phyloP scores from a whole-genome alignment of 2,329 filamentous ascomycete genomes.

The Colletotrichum lupini region DNA sequence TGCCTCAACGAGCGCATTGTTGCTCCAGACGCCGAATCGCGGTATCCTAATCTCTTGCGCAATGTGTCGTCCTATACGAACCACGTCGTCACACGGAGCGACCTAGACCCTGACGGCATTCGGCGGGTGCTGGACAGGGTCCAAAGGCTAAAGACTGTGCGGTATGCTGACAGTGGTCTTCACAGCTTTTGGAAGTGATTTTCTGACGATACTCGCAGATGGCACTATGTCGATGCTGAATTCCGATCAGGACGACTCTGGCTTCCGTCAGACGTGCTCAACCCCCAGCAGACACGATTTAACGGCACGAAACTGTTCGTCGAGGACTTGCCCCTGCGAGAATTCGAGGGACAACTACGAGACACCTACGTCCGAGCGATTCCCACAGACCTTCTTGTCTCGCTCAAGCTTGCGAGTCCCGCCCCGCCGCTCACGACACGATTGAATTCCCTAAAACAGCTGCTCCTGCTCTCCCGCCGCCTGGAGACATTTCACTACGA shows the following conservation, averaged over 20 bases:
- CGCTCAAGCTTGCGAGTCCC: constrained; percentile 52
- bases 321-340: constrained; percentile 53
- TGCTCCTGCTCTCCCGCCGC: constrained; percentile 49
- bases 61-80: constrained; percentile 52
- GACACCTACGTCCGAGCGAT: constrained; percentile 52
- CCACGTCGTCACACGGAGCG: constrained; percentile 52
- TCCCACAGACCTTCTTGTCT: constrained; percentile 51
- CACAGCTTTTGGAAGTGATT: neutral
- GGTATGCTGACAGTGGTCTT: constrained; percentile 44
- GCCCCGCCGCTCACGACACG: constrained; percentile 53
- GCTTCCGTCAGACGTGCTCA: constrained; percentile 53
- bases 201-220: constrained; percentile 43
- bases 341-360: constrained; percentile 47
- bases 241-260: constrained; percentile 44
- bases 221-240: constrained; percentile 49
- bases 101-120: constrained; percentile 51
- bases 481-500: constrained; percentile 55
- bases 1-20: constrained; percentile 52
- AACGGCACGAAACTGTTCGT: constrained; percentile 49
- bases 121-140: constrained; percentile 49
- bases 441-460: constrained; percentile 53
- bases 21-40: constrained; percentile 44
- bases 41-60: constrained; percentile 46
- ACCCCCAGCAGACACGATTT: constrained; percentile 42
- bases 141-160: constrained; percentile 50